Evolutionary conservation across 75 land plant species (phyloP).

Genomic region (Sequoia sempervirens): DNA sequence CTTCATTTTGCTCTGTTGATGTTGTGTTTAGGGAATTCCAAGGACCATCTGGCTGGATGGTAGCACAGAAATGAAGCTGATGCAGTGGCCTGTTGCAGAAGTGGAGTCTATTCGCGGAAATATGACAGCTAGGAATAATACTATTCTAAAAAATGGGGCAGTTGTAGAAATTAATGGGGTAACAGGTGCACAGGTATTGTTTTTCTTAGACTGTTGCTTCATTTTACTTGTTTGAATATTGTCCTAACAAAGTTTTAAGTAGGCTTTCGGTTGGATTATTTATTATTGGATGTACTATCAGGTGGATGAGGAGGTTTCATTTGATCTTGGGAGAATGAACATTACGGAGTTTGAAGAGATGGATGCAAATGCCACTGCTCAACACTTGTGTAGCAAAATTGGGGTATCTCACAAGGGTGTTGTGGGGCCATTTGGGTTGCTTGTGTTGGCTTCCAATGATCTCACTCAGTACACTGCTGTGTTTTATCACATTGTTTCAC

Average conservation of each 20-base stretch:
- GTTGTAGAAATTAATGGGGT: slow-evolving; percentile 27
- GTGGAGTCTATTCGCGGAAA: slow-evolving; percentile 34
- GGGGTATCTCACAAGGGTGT: not conserved
- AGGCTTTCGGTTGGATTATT: no score
- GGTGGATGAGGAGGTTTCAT: slow-evolving; percentile 8
- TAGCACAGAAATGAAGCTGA: slow-evolving; percentile 25
- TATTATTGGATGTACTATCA: not conserved
- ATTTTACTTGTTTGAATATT: no score
- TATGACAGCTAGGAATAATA: slow-evolving; percentile 12
- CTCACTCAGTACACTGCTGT: not conserved
- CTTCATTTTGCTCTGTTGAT: no score
- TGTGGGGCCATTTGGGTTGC: not conserved
- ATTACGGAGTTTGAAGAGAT: not conserved
- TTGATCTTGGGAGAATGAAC: not conserved
- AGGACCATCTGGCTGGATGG: slow-evolving; percentile 53
- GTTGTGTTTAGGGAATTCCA: slow-evolving; percentile 41
- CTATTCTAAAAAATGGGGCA: slow-evolving; percentile 18
- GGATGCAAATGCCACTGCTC: not conserved
- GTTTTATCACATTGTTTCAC: not conserved
- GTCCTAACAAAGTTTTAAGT: no score
- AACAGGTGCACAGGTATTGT: slow-evolving; percentile 45
- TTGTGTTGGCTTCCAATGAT: slow-evolving; percentile 3
- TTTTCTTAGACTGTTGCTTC: no score
- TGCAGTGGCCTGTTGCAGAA: slow-evolving; percentile 69
- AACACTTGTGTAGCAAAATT: not conserved